These are phyloP conservation scores for Rusavskia elegans DNA, from an alignment of 495 filamentous ascomycete species.

Conservation along the genomic window DNA sequence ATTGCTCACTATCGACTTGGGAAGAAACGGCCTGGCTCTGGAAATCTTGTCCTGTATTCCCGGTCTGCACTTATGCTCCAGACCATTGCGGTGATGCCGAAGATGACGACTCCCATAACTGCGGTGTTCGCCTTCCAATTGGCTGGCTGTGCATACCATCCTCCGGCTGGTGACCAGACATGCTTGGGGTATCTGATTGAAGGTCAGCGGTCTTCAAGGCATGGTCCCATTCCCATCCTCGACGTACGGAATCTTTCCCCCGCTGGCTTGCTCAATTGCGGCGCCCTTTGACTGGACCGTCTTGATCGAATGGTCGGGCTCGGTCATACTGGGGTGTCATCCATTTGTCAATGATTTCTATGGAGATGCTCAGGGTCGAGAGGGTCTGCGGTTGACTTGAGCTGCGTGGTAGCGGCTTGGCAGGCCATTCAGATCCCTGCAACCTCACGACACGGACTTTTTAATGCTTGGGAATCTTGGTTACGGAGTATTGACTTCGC, in stretches of 20 bases:
- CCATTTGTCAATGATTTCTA: not conserved
- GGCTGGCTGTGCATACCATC: slow-evolving; percentile 84
- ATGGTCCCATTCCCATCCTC: not conserved
- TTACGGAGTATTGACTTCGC: not conserved
- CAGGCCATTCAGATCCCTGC: not conserved
- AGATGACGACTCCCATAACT: slow-evolving; percentile 54
- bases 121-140: slow-evolving; percentile 96
- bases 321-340: not conserved
- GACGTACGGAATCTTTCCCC: slow-evolving; percentile 78
- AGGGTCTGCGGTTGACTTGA: not conserved
- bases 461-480: slow-evolving; percentile 4
- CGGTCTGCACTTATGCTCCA: slow-evolving; percentile 74
- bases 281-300: slow-evolving; percentile 11
- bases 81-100: slow-evolving; percentile 55
- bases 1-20: slow-evolving; percentile 83
- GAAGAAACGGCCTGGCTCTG: slow-evolving; percentile 74
- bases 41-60: slow-evolving; percentile 69
- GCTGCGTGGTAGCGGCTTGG: not conserved
- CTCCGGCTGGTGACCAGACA: slow-evolving; percentile 96
- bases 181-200: slow-evolving; percentile 80
- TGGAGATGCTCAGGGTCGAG: no score
- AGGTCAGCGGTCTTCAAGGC: not conserved
- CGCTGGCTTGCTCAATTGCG: slow-evolving; percentile 20
- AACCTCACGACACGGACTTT: slow-evolving; percentile 4
- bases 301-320: slow-evolving; percentile 13